Evolutionary conservation across 345 rosid genomes (phyloP).

Genomic region (Salix viminalis): DNA sequence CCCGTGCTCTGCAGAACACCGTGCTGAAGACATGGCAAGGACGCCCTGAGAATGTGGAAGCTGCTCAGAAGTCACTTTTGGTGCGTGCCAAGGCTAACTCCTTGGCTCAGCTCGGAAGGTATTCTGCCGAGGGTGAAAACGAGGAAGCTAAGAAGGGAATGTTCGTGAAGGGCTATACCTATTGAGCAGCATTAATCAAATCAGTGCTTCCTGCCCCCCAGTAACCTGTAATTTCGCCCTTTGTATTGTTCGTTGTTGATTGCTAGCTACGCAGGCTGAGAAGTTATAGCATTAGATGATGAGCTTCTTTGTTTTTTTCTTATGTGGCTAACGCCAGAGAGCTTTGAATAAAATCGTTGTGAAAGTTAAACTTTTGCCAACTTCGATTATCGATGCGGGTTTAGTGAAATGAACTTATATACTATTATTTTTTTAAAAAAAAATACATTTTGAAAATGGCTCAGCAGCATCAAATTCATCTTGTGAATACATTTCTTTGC

Average conservation of each 20-base stretch:
- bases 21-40: constrained; percentile 99
- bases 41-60: constrained; percentile 65
- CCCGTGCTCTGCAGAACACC: constrained; percentile 90
- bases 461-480: too few species aligned
- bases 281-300: constrained; percentile 11
- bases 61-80: constrained; percentile 80
- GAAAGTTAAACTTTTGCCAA: background rate
- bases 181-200: constrained; percentile 32
- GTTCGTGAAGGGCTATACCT: constrained; percentile 96
- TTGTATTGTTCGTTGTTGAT: background rate
- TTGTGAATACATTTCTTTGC: too few species aligned
- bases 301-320: background rate
- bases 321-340: background rate
- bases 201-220: background rate
- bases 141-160: constrained; percentile 95
- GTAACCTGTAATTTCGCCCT: background rate
- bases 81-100: constrained; percentile 96
- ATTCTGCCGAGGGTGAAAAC: constrained; percentile 75
- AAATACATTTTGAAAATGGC: background rate
- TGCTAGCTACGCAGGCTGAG: constrained; percentile 3
- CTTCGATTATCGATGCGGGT: background rate
- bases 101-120: constrained; percentile 87
- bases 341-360: constrained; percentile 11
- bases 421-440: background rate
- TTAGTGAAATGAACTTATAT: background rate